These are phyloP conservation scores for Tuber magnatum DNA, from an alignment of 495 filamentous ascomycete species.

Conservation along the genomic window DNA sequence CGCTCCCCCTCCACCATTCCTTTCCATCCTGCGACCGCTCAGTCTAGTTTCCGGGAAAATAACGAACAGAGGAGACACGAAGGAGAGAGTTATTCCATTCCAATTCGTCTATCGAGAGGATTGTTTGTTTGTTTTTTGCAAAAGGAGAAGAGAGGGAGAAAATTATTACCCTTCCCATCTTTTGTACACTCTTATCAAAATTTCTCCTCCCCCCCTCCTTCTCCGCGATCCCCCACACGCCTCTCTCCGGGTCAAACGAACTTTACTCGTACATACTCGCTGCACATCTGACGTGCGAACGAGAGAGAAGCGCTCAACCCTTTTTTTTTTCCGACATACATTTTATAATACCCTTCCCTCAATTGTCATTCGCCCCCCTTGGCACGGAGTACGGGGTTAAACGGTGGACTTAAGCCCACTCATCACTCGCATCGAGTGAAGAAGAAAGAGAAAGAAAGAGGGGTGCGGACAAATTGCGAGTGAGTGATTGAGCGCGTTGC, in stretches of 20 bases:
- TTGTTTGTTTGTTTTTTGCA: not conserved
- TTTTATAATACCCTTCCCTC: not conserved
- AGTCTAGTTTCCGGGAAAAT: slow-evolving; percentile 1
- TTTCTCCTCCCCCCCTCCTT: not conserved
- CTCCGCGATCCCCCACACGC: not conserved
- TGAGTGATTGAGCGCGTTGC: not conserved
- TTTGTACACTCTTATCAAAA: not conserved
- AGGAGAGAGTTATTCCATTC: not conserved
- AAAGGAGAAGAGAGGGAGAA: not conserved
- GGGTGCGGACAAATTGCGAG: not conserved
- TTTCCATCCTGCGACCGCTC: not conserved
- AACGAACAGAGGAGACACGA: not conserved
- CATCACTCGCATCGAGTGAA: not conserved
- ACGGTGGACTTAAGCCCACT: not conserved
- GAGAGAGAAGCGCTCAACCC: not conserved
- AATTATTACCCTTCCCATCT: slow-evolving; percentile 6
- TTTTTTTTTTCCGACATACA: not conserved
- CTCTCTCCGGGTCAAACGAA: not conserved
- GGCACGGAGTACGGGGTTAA: slow-evolving; percentile 1
- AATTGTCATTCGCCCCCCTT: not conserved
- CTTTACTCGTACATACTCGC: not conserved
- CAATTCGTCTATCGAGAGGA: not conserved
- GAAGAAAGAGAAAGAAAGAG: not conserved
- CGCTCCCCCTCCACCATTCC: too few relatives aligned
- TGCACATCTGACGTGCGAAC: not conserved